Evolutionary conservation across 129 eudicot species (phyloP).

Genomic region (Flaveria brownii): DNA sequence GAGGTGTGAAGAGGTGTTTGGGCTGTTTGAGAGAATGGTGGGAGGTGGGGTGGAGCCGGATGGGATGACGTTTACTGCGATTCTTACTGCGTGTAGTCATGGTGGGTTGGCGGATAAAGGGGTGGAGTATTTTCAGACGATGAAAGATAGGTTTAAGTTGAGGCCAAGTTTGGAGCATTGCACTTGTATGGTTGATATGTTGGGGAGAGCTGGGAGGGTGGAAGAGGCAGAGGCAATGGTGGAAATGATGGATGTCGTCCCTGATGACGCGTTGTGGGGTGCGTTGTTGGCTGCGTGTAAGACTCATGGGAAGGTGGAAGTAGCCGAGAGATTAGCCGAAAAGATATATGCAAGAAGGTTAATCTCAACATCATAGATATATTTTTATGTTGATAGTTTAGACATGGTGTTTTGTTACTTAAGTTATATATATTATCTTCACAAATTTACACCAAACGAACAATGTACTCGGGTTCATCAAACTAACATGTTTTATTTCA

Average conservation of each 20-base stretch:
- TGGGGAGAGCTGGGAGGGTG: constrained; percentile 57
- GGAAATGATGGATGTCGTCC: constrained; percentile 37
- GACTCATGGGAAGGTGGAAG: constrained; percentile 50
- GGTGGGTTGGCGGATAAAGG: constrained; percentile 56
- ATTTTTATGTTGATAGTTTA: neutral
- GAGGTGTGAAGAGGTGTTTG: constrained; percentile 34
- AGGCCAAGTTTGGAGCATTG: constrained; percentile 51
- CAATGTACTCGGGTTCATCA: too few species aligned
- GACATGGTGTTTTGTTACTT: neutral
- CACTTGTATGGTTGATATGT: constrained; percentile 69
- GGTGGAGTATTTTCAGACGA: constrained; percentile 48
- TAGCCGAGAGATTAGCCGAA: constrained; percentile 50
- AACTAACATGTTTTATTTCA: neutral
- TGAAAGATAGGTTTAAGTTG: constrained; percentile 40
- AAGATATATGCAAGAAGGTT: constrained; percentile 38
- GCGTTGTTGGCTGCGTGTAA: constrained; percentile 53
- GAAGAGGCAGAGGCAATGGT: constrained; percentile 40
- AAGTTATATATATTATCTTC: neutral
- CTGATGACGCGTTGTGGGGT: constrained; percentile 47
- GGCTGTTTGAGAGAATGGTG: constrained; percentile 36
- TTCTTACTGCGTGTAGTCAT: constrained; percentile 45
- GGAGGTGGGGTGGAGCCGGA: constrained; percentile 34
- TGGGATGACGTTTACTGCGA: constrained; percentile 29
- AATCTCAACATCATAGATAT: neutral
- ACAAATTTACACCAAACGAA: neutral